These are phyloP conservation scores for Cylindrodendrum hubeiense DNA, from an alignment of 2,329 filamentous ascomycete species.

Conservation along the genomic window DNA sequence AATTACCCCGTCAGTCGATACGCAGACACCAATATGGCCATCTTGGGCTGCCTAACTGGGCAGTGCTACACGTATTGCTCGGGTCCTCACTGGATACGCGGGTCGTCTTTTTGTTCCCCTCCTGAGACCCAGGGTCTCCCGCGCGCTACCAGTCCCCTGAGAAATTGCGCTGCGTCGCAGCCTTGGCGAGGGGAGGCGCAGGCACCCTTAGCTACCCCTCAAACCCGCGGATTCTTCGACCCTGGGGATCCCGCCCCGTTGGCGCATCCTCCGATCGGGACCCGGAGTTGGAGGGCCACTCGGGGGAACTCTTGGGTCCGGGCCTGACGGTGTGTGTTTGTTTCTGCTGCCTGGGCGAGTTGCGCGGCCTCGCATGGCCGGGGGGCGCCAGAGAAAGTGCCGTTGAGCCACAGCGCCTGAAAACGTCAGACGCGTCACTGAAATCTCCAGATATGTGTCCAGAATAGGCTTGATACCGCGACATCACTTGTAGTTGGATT, in stretches of 20 bases:
- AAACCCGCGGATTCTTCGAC: not conserved
- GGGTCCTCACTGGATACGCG: not conserved
- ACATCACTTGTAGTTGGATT: not conserved
- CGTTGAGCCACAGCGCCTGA: not conserved
- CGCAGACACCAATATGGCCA: not conserved
- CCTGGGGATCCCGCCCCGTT: constrained; percentile 6
- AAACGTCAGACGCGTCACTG: constrained; percentile 3
- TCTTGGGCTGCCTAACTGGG: not conserved
- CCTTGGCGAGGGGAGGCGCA: not conserved
- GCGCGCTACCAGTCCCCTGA: not conserved
- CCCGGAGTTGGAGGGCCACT: not conserved
- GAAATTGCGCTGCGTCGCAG: constrained; percentile 4
- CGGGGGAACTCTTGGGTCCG: not conserved
- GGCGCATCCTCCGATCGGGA: not conserved
- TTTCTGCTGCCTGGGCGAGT: constrained; percentile 5
- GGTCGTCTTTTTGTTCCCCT: not conserved
- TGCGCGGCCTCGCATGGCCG: constrained; percentile 21
- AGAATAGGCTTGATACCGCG: not conserved
- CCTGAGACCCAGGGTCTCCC: not conserved
- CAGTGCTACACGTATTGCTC: not conserved
- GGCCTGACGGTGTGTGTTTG: not conserved
- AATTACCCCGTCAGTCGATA: not conserved
- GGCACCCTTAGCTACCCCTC: not conserved
- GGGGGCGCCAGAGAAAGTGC: constrained; percentile 2
- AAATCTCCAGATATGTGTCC: constrained; percentile 10